Evolutionary conservation across 257 asterid species (phyloP), one percentile per base, ranked within the genome.

Genomic region (Salvia miltiorrhiza): DNA sequence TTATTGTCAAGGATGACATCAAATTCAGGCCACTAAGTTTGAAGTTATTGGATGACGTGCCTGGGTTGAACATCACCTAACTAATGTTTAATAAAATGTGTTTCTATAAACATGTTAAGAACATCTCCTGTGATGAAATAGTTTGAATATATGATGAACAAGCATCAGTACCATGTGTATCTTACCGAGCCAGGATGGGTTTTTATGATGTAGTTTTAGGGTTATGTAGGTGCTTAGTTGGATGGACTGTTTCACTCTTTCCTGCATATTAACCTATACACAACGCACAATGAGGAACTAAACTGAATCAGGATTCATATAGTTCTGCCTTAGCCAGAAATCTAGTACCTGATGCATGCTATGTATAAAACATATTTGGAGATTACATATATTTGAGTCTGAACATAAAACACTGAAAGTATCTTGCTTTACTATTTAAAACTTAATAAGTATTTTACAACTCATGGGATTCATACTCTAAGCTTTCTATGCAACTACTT

Each of bases 181-280:
- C 14, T 50, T 19, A 17, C 9, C 2, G 1, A 21, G 37, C 60
- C 9, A 21, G 5, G 23, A 10, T 24, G 12, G 4, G 5, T 26
- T 54, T 11, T 10, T 9, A 9, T 2, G 33, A 23, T 7, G 68
- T 26, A 37, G 64, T 37, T 35, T 48, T 16, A 49, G 37, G 37
- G 32, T 28, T 40, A 6, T 26, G 11, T 9, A 12, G 19, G 20
- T 50, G 35, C 26, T 28, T 61, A 13, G 14, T 21, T n/a, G 19
- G 23, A 28, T n/a, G 19, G 23, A 28, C 40, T 45, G 32, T n/a
- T 14, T 65, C 30, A 44, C 40, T 52, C 55, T 21, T 20, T 40
- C 72, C 69, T 67, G 64, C 61, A 48, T 41, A 53, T 64, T 55
- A 10, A 37, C 44, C 65, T 33, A 4, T 6, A 32, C 9, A 37